Evolutionary conservation across 2,329 filamentous ascomycete genomes (phyloP), one percentile per base, ranked within the genome.

Genomic region (Nemania serpens): DNA sequence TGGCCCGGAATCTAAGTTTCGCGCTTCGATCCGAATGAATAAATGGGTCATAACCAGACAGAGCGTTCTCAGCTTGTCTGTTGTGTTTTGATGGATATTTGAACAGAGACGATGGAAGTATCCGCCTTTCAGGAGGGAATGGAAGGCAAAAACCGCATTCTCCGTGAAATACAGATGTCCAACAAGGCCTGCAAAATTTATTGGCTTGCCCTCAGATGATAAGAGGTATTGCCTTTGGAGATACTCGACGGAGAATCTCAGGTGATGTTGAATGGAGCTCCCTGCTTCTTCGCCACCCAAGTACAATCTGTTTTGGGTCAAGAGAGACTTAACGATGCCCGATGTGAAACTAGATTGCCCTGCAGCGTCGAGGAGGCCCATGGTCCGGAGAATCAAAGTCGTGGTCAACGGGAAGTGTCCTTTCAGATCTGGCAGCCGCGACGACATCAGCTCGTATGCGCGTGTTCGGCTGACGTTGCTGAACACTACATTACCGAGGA

Each of bases 181-280:
- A 0, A 93, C 83, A 3, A 86, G 79, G 0, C 87, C 86, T 0
- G 90, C 84, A 70, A 93, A 91, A 71, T 93, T 91, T 12, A 93
- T 75, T 0, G 91, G 89, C 1, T 74, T 77, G 47, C 90, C 91
- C 1, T 76, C 71, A 0, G 77, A 73, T 3, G 84, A 85, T 9
- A 94, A 78, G 0, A 94, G 82, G 45, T 84, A 79, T 66, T 92
- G 88, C 37, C 88, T 80, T 18, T 89, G 83, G 0, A 94, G 80
- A 67, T 92, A 94, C 65, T 94, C 90, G 46, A 94, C 90, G 0
- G 90, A 93, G 73, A 94, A 94, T 3, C 91, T 84, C 6, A 94
- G 74, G 69, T 93, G 90, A 71, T 94, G 90, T 53, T 90, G 81
- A 1, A 92, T 85, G 1, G 89, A 84, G 71, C 88, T 84, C 68